Base-by-base conservation (phyloP, 306 rosid genomes). In the Quercus suber region DNA sequence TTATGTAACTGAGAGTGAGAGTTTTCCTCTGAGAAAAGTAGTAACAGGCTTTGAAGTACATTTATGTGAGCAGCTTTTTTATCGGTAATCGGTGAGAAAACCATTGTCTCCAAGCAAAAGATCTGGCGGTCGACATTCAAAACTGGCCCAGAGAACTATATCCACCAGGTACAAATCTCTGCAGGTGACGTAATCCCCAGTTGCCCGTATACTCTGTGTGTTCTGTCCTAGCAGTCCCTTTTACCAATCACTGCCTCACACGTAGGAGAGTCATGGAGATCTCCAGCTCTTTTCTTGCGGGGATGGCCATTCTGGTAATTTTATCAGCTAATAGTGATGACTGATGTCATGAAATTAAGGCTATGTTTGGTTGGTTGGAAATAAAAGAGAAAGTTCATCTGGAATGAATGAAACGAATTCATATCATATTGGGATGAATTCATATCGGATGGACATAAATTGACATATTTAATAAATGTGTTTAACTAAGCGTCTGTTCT, bases 121-220 rank as follows among this genome's bases (percentile, higher is more conserved):
- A 83, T 82, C 60, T 69, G 83, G 70, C 83, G 81, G 82, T 79
- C 69, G 69, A 70, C 63, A 55, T 61, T 81, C 78, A 69, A 75
- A 76, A 35, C 41, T 70, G 71, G 43, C 49, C 69, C 56, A 20
- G 19, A 63, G 69, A 27, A 15, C 41, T 14, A 63, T 28, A 27
- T 14, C 13, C 17, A 33, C 14, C 43, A 18, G 57, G 81, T 85
- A 75, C 85, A 64, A 60, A 41, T 41, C 45, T 78, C 67, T 12
- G 81, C 75, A 78, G 85, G 81, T 85, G 85, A 85, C 85, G 84
- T 71, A 78, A 81, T 81, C 81, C 70, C 83, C 81, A 71, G 83
- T 74, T 8, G 71, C 58, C 25, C 74, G 81, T 64, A 56, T 64
- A 56, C 53, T 25, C 80, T 61, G 51, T 10, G 53, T 49, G 45